Evolutionary conservation across 768 basidiomycete species (phyloP).

Genomic region (Auricularia sp.): DNA sequence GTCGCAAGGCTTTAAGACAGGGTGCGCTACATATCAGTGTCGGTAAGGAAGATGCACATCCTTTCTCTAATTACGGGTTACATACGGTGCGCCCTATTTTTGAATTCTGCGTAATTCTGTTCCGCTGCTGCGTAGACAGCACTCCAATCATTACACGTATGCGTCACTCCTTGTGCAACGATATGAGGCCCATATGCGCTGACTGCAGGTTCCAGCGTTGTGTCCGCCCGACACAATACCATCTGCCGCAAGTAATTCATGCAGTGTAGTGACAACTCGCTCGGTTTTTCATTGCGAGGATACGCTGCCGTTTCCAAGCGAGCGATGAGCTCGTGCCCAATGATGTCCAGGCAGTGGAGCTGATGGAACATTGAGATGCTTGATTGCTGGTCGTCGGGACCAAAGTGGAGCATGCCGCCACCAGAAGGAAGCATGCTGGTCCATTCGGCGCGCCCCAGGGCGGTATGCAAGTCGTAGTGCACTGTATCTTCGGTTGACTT

Average conservation of each 20-base stretch:
- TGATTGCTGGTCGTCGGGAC: constrained; percentile 17
- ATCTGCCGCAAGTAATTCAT: constrained; percentile 32
- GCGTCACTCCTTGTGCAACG: background rate
- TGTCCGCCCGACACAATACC: constrained; percentile 26
- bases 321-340: constrained; percentile 18
- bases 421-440: constrained; percentile 13
- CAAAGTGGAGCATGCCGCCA: constrained; percentile 18
- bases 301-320: background rate
- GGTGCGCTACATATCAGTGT: too few species aligned
- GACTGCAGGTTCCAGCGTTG: constrained; percentile 17
- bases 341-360: constrained; percentile 29
- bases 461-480: constrained; percentile 13
- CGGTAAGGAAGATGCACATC: too few species aligned
- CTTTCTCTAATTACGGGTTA: too few species aligned
- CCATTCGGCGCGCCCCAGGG: constrained; percentile 17
- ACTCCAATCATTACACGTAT: background rate
- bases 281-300: background rate
- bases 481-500: constrained; percentile 17
- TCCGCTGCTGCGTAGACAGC: background rate
- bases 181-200: background rate
- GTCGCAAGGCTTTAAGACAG: too few species aligned
- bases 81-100: too few species aligned
- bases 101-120: background rate
- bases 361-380: constrained; percentile 30
- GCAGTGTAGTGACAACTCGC: constrained; percentile 20